Conservation (phyloP, 495 filamentous ascomycete genomes). For the Xylaria acuta region DNA sequence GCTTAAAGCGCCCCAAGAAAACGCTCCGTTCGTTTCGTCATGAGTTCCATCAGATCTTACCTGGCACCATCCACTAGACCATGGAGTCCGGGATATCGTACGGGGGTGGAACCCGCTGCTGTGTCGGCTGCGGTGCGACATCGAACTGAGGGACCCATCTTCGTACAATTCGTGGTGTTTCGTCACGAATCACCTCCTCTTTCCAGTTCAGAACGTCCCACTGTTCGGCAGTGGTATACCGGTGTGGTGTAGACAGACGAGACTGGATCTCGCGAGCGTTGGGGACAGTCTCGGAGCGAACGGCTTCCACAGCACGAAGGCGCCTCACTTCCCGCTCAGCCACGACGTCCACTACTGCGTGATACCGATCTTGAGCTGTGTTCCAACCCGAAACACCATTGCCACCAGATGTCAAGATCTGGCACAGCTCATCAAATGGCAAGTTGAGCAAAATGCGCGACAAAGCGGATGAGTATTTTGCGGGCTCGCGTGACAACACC, state of each 20-base stretch:
- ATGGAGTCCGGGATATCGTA: conserved; percentile 37
- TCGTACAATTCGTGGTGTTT: conserved; percentile 40
- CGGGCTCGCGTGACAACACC: conserved; percentile 38
- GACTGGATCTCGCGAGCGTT: conserved; percentile 35
- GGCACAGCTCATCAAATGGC: conserved; percentile 65
- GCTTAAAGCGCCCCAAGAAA: conserved; percentile 12
- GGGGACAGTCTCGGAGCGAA: conserved; percentile 37
- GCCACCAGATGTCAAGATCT: conserved; percentile 57
- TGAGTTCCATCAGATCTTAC: conserved; percentile 26
- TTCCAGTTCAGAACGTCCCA: conserved; percentile 52
- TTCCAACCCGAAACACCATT: conserved; percentile 55
- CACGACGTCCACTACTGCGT: conserved; percentile 59
- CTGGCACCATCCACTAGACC: conserved; percentile 35
- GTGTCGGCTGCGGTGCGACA: conserved; percentile 24
- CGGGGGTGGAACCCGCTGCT: conserved; percentile 28
- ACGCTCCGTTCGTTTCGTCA: conserved; percentile 28
- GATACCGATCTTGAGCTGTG: conserved; percentile 46
- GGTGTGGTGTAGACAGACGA: conserved; percentile 37
- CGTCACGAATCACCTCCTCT: conserved; percentile 45
- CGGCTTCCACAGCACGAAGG: conserved; percentile 43
- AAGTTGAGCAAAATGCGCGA: conserved; percentile 70
- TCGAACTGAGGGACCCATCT: conserved; percentile 43
- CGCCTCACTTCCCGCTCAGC: conserved; percentile 64
- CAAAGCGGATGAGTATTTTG: conserved; percentile 46
- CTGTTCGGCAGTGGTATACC: conserved; percentile 36